Conservation (phyloP, 148 eudicot genomes). For the Fallopia convolvulus region DNA sequence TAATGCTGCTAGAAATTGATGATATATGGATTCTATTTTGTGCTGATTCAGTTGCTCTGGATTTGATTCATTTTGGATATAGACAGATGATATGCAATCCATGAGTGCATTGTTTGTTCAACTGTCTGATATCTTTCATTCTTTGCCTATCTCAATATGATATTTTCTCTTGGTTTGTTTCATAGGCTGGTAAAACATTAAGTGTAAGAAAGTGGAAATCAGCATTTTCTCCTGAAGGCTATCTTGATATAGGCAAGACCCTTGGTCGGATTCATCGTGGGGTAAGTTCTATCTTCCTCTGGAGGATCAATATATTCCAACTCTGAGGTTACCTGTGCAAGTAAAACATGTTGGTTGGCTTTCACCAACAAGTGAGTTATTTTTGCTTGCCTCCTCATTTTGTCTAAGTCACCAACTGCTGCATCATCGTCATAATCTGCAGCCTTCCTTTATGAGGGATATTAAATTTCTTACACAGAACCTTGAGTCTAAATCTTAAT, state of each 20-base stretch:
- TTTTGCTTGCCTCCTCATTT: neutral
- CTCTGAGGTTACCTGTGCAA: neutral
- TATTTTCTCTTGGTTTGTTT: neutral
- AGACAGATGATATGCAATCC: neutral
- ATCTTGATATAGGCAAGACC: conserved; percentile 83
- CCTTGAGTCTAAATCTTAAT: neutral
- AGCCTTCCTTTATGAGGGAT: neutral
- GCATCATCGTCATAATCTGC: neutral
- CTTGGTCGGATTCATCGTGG: conserved; percentile 84
- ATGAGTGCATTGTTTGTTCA: neutral
- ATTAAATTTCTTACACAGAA: neutral
- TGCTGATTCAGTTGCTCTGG: neutral
- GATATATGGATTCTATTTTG: neutral
- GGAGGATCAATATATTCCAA: neutral
- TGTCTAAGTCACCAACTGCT: neutral
- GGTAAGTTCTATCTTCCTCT: conserved; percentile 39
- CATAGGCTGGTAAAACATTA: conserved; percentile 79
- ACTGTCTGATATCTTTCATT: neutral
- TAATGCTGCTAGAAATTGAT: neutral
- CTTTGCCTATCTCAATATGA: neutral
- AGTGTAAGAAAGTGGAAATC: conserved; percentile 89
- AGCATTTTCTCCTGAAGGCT: conserved; percentile 77
- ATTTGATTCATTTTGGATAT: neutral
- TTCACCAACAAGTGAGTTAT: neutral
- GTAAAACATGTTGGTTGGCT: neutral